A percentile compares a stretch with the other conserved stretches of the same genome.
Conservation (phyloP, 768 basidiomycete species). For the Chalciporus piperatus region DNA sequence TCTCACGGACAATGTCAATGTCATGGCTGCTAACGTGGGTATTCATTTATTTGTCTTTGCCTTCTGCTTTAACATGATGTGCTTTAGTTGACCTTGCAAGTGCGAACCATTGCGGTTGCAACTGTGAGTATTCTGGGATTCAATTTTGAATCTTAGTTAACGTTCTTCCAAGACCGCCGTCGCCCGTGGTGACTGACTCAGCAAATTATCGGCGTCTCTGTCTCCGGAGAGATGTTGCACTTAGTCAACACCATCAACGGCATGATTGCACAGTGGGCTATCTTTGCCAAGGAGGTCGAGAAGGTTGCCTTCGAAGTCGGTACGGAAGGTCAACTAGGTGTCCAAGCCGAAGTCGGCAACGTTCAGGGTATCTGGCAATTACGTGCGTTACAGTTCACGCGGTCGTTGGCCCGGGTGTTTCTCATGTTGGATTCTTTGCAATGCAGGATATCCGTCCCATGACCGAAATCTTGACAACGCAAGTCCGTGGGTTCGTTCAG, state of each 20-base stretch:
- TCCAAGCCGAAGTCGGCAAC: constrained; percentile 94
- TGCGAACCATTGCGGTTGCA: constrained; percentile 88
- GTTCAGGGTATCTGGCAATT: constrained; percentile 99
- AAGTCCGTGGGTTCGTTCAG: constrained; percentile 98
- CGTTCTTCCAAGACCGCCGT: constrained; percentile 69
- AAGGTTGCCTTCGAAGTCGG: constrained; percentile 97
- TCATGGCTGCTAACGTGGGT: constrained; percentile 89
- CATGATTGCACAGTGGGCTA: constrained; percentile 67
- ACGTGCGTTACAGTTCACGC: constrained; percentile 55
- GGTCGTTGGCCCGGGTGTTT: not conserved
- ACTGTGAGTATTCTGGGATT: constrained; percentile 52
- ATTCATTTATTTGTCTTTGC: not conserved
- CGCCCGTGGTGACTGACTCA: constrained; percentile 89
- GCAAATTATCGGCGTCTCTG: constrained; percentile 90
- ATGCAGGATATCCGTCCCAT: constrained; percentile 85
- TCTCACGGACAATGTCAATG: constrained; percentile 92
- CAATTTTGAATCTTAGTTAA: not conserved
- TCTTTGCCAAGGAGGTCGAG: constrained; percentile 80
- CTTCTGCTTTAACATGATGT: not conserved
- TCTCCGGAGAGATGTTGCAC: constrained; percentile 91
- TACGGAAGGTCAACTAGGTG: constrained; percentile 97
- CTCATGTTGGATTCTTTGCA: not conserved
- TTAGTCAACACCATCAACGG: constrained; percentile 97
- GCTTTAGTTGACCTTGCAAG: constrained; percentile 81
- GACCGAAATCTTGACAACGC: constrained; percentile 94